A percentile compares a stretch with the other conserved stretches of the same genome.
Conservation (phyloP, 129 eudicot species). For the Flaveria trinervia region DNA sequence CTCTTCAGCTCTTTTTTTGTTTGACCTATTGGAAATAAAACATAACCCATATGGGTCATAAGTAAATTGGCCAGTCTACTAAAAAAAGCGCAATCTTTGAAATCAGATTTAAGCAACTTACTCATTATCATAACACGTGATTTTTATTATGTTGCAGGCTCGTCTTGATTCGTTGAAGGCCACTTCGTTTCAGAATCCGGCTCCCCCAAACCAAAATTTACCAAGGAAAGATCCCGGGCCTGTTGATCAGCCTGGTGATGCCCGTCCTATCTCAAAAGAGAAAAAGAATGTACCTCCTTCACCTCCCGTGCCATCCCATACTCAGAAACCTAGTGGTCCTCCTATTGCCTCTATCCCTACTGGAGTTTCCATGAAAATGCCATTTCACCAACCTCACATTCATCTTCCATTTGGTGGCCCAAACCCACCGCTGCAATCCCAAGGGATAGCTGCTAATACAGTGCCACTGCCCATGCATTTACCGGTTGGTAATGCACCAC, state of each 20-base stretch:
- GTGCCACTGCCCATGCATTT: slow-evolving; percentile 65
- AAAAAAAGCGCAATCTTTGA: background rate
- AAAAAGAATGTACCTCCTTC: slow-evolving; percentile 53
- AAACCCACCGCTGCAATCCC: slow-evolving; percentile 70
- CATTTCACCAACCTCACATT: slow-evolving; percentile 63
- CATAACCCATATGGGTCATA: background rate
- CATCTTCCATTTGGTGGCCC: slow-evolving; percentile 73
- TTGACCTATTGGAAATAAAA: background rate
- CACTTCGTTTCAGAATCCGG: slow-evolving; percentile 49
- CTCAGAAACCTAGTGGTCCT: slow-evolving; percentile 61
- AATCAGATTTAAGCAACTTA: background rate
- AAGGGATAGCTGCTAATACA: slow-evolving; percentile 52
- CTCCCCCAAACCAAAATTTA: slow-evolving; percentile 53
- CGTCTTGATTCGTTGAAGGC: slow-evolving; percentile 54
- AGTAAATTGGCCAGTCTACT: background rate
- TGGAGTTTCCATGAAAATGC: slow-evolving; percentile 56
- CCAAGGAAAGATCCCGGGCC: slow-evolving; percentile 51
- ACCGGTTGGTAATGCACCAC: slow-evolving; percentile 52
- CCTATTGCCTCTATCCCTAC: slow-evolving; percentile 39
- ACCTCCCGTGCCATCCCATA: slow-evolving; percentile 41
- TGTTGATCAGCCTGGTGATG: slow-evolving; percentile 49
- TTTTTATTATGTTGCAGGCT: slow-evolving; percentile 48
- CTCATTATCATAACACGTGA: slow-evolving; percentile 3
- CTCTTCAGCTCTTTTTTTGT: background rate
- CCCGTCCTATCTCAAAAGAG: slow-evolving; percentile 43